These are phyloP conservation scores for Microcyclosporella mali DNA, from an alignment of 2,329 filamentous ascomycete genomes.

Conservation along the genomic window DNA sequence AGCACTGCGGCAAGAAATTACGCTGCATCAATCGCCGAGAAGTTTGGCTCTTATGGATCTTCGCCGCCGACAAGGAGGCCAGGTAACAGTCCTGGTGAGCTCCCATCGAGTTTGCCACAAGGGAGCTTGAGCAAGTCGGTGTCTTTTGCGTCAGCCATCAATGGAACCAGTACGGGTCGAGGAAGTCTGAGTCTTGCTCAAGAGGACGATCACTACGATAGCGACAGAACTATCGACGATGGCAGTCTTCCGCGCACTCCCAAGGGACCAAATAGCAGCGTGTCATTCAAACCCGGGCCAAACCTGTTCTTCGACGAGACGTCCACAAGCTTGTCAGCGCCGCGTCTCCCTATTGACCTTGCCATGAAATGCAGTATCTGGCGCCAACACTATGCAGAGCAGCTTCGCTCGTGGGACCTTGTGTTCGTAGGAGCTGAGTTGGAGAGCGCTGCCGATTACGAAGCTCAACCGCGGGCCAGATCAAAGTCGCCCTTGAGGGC, in stretches of 20 bases:
- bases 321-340: constrained; percentile 36
- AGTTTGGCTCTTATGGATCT: constrained; percentile 27
- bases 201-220: constrained; percentile 29
- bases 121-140: constrained; percentile 43
- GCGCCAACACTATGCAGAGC: constrained; percentile 51
- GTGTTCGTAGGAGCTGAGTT: constrained; percentile 51
- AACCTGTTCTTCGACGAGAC: constrained; percentile 50
- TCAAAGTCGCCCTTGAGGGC: background rate
- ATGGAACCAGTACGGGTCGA: constrained; percentile 24
- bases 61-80: constrained; percentile 26
- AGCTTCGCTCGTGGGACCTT: constrained; percentile 55
- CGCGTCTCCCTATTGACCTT: constrained; percentile 46
- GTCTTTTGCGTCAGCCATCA: constrained; percentile 32
- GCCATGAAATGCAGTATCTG: constrained; percentile 47
- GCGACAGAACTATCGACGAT: constrained; percentile 34
- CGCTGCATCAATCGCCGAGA: constrained; percentile 31
- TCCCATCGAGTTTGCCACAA: constrained; percentile 28
- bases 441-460: constrained; percentile 47
- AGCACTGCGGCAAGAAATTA: constrained; percentile 29
- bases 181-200: constrained; percentile 26
- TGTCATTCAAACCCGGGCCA: constrained; percentile 52
- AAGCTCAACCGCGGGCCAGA: background rate
- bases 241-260: constrained; percentile 28
- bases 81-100: constrained; percentile 24
- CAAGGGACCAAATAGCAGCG: constrained; percentile 28